A percentile compares a stretch with the other conserved stretches of the same genome.
phyloP scores from a whole-genome alignment of 768 basidiomycete species.

The Rhodotorula sphaerocarpa region DNA sequence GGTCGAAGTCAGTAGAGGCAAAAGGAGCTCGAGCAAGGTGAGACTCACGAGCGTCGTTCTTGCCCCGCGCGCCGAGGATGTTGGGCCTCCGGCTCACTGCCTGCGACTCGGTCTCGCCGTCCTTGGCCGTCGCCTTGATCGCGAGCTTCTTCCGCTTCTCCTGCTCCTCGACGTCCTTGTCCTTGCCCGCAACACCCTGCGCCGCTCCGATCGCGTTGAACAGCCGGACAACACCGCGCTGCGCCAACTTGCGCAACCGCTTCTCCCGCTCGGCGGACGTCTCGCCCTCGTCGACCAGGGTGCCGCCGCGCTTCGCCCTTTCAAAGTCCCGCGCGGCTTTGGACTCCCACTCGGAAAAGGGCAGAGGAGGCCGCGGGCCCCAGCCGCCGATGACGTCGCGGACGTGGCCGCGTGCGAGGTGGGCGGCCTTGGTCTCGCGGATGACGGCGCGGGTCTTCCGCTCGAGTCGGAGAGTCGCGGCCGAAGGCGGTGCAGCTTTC shows the following conservation, averaged over 20 bases:
- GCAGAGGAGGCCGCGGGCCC: slow-evolving; percentile 34
- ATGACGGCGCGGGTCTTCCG: slow-evolving; percentile 32
- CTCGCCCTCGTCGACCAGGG: slow-evolving; percentile 16
- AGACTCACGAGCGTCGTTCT: slow-evolving; percentile 37
- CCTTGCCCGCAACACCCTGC: slow-evolving; percentile 35
- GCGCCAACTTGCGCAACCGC: slow-evolving; percentile 39
- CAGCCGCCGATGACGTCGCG: slow-evolving; percentile 40
- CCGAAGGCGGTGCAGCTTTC: slow-evolving; percentile 28
- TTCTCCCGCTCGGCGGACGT: slow-evolving; percentile 40
- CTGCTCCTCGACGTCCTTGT: slow-evolving; percentile 25
- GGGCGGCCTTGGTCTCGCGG: slow-evolving; percentile 35
- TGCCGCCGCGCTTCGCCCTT: slow-evolving; percentile 7
- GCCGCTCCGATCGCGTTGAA: slow-evolving; percentile 40
- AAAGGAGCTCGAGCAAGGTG: not conserved
- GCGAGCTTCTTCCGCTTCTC: slow-evolving; percentile 36
- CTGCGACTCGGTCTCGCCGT: not conserved
- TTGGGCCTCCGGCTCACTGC: slow-evolving; percentile 34
- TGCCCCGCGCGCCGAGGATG: slow-evolving; percentile 37
- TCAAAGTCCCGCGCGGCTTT: slow-evolving; percentile 26
- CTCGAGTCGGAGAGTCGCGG: slow-evolving; percentile 33
- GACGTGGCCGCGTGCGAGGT: slow-evolving; percentile 38
- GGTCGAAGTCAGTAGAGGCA: not conserved
- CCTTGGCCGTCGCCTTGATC: slow-evolving; percentile 20
- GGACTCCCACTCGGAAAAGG: slow-evolving; percentile 37
- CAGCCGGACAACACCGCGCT: slow-evolving; percentile 39